Conservation (phyloP, 352 stramenopile genomes). For the Globisporangium radiosum region DNA sequence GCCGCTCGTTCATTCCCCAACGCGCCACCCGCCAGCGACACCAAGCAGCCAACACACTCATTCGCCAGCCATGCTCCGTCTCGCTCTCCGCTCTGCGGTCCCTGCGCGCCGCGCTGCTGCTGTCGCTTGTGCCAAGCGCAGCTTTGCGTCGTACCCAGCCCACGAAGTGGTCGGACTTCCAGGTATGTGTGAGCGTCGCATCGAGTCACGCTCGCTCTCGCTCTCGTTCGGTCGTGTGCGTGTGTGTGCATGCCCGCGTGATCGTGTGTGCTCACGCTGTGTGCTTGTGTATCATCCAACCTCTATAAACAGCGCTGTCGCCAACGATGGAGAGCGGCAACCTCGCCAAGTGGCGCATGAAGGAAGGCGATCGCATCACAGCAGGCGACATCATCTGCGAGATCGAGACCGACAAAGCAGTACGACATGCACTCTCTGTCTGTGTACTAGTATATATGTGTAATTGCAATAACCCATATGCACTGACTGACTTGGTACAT, state of each 20-base stretch:
- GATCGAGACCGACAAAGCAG: conserved; percentile 99
- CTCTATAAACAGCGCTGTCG: conserved; percentile 71
- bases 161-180: conserved; percentile 79
- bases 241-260: background rate
- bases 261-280: too few species aligned
- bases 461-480: background rate
- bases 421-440: conserved; percentile 8
- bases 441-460: background rate
- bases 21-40: conserved; percentile 36
- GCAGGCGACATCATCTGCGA: conserved; percentile 94
- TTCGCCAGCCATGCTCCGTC: conserved; percentile 45
- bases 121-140: conserved; percentile 23
- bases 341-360: conserved; percentile 92
- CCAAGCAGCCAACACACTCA: conserved; percentile 4
- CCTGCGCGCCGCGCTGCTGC: conserved; percentile 31
- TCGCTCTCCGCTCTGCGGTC: conserved; percentile 42
- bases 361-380: conserved; percentile 90
- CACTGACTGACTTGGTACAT: background rate
- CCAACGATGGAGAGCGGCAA: conserved; percentile 97
- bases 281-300: too few species aligned
- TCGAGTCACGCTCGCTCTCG: background rate
- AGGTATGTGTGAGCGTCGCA: conserved; percentile 19
- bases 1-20: background rate
- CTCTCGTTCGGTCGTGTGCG: background rate
- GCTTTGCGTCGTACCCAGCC: conserved; percentile 65